Conservation (phyloP, 257 asterid genomes). For the Penstemon newberryi region DNA sequence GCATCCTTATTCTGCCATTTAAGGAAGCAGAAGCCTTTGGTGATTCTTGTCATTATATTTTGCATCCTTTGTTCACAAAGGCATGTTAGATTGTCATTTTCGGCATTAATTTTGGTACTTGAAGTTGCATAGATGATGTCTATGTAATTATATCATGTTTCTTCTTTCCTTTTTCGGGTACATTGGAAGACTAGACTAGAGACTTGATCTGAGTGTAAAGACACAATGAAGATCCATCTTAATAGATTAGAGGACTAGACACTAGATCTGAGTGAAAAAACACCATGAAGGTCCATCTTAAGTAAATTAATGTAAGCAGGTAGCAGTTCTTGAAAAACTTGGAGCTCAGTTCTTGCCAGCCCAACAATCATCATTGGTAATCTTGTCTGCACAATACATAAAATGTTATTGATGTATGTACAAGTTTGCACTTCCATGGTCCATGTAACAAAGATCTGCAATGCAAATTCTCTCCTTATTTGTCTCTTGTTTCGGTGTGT, state of each 20-base stretch:
- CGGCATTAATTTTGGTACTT: conserved; percentile 1
- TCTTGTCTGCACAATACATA: neutral
- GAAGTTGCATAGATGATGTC: conserved; percentile 14
- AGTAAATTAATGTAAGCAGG: neutral
- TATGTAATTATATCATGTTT: neutral
- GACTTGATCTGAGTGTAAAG: neutral
- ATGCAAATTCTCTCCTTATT: neutral
- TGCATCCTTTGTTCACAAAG: neutral
- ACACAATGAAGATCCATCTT: neutral
- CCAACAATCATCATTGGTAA: neutral
- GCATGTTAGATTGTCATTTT: conserved; percentile 1
- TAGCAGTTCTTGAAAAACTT: conserved; percentile 2
- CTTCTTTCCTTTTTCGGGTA: neutral
- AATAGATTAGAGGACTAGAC: neutral
- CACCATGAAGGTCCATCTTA: neutral
- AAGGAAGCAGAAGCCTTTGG: conserved; percentile 9
- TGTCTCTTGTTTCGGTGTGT: neutral
- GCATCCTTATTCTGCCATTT: neutral
- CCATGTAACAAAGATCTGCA: conserved; percentile 4
- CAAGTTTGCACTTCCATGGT: conserved; percentile 14
- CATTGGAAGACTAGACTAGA: conserved; percentile 5
- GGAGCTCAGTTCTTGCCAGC: neutral
- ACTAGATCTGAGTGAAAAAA: neutral
- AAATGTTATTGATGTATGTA: neutral
- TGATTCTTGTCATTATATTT: neutral